Evolutionary conservation across 2,329 filamentous ascomycete species (phyloP), one percentile per base, ranked within the genome.

Genomic region (Orbilia javanica): DNA sequence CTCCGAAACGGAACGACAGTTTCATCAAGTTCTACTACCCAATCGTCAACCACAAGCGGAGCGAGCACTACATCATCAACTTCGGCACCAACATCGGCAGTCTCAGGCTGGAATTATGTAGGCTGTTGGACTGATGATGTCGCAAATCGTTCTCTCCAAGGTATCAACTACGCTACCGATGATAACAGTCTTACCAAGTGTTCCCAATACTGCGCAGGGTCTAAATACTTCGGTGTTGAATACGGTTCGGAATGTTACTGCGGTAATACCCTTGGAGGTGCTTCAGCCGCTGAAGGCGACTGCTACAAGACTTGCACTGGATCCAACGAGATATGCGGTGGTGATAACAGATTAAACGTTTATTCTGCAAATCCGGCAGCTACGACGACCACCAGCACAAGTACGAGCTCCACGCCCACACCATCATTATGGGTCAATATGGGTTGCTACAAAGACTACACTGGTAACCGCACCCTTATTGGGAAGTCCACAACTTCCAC

Each of bases 201-300:
- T 25, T 42, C 69, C 4, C 34, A 18, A 39, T 73, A 67, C 39
- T 73, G 69, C 50, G 27, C 60, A 0, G 69, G 69, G 5, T 73
- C 20, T 80, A 68, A 79, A 11, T 85, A 84, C 70, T 84, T 83
- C 4, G 85, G 84, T 1, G 80, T 85, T 18, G 84, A 85, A 80
- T 84, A 84, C 68, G 84, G 84, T 6, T 80, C 81, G 0, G 83
- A 86, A 79, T 86, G 86, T 81, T 85, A 84, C 81, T 86, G 85
- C 62, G 84, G 83, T 15, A 81, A 84, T 60, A 66, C 69, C 0
- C 50, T 82, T 15, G 62, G 69, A 15, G 69, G 69, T 6, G 1
- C 6, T 13, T 66, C 68, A 78, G 81, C 74, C 79, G 79, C 50
- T 72, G 80, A 53, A 67, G 80, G 53, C 36, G 60, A 22, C 44